Conservation (phyloP, 257 asterid species). For the Penstemon eatonii region DNA sequence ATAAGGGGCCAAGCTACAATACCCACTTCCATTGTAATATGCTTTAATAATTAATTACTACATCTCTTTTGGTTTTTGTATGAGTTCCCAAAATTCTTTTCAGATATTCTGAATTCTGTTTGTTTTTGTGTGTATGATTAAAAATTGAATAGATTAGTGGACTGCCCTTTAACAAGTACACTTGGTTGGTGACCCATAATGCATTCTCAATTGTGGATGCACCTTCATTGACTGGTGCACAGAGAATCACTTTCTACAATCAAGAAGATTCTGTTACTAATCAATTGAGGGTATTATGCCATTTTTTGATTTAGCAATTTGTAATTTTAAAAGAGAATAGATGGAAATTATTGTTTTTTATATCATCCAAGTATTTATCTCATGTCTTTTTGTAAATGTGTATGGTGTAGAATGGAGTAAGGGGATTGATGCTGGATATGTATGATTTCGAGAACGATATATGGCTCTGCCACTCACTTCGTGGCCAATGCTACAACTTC, state of each 20-base stretch:
- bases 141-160: slow-evolving; percentile 56
- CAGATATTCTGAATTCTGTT: background rate
- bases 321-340: background rate
- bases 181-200: slow-evolving; percentile 95
- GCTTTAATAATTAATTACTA: background rate
- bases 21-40: slow-evolving; percentile 70
- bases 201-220: slow-evolving; percentile 92
- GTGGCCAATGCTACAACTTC: slow-evolving; percentile 93
- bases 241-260: slow-evolving; percentile 85
- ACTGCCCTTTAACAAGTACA: slow-evolving; percentile 88
- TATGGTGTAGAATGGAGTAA: slow-evolving; percentile 82
- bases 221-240: slow-evolving; percentile 68
- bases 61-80: background rate
- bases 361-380: slow-evolving; percentile 7
- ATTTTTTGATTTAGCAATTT: slow-evolving; percentile 16
- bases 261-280: slow-evolving; percentile 93
- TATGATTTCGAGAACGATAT: slow-evolving; percentile 91
- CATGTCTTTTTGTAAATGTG: slow-evolving; percentile 18
- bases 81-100: background rate
- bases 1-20: slow-evolving; percentile 78
- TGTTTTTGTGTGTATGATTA: slow-evolving; percentile 19
- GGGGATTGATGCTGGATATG: slow-evolving; percentile 99
- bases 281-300: slow-evolving; percentile 69
- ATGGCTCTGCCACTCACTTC: slow-evolving; percentile 97
- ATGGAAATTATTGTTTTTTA: slow-evolving; percentile 11